Percentiles rank a stretch among this genome's conserved stretches.
Conservation (phyloP, 1,139 yeast species). For the Tardiomyces depauwii region DNA sequence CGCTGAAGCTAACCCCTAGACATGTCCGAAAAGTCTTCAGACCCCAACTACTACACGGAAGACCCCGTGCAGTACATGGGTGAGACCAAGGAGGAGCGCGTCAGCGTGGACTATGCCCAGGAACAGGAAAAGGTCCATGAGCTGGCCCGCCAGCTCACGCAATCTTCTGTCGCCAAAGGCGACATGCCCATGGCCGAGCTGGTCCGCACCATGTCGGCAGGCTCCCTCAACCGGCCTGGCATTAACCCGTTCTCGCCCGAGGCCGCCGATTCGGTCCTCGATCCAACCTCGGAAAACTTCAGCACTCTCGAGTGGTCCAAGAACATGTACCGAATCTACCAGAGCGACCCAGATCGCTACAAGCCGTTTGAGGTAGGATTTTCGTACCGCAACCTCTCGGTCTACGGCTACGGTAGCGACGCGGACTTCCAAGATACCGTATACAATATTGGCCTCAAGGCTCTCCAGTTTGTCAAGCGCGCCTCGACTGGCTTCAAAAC, state of each 20-base stretch:
- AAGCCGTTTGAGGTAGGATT: conserved; percentile 57
- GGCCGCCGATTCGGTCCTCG: conserved; percentile 32
- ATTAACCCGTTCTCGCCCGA: conserved; percentile 11
- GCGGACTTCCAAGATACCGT: conserved; percentile 74
- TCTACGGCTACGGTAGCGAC: conserved; percentile 66
- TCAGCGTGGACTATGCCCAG: conserved; percentile 1
- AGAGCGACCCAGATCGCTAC: conserved; percentile 52
- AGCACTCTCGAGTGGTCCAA: conserved; percentile 60
- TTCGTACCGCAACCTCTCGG: conserved; percentile 55
- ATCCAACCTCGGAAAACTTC: conserved; percentile 48
- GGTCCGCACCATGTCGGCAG: conserved; percentile 4
- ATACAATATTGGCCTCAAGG: conserved; percentile 33
- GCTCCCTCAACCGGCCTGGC: conserved; percentile 6
- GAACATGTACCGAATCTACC: conserved; percentile 46
- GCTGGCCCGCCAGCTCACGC: conserved; percentile 17
- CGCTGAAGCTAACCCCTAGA: too few relatives aligned
- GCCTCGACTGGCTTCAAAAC: conserved; percentile 12
- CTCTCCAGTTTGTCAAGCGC: conserved; percentile 14
- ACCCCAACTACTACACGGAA: too few relatives aligned
- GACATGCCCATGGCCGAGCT: neutral
- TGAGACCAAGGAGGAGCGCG: too few relatives aligned
- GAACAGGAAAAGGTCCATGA: conserved; percentile 11
- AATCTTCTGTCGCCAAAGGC: conserved; percentile 5
- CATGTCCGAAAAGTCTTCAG: too few relatives aligned
- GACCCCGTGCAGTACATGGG: too few relatives aligned